Conservation (phyloP, 208 protist species). For the Leishmania aethiopica region DNA sequence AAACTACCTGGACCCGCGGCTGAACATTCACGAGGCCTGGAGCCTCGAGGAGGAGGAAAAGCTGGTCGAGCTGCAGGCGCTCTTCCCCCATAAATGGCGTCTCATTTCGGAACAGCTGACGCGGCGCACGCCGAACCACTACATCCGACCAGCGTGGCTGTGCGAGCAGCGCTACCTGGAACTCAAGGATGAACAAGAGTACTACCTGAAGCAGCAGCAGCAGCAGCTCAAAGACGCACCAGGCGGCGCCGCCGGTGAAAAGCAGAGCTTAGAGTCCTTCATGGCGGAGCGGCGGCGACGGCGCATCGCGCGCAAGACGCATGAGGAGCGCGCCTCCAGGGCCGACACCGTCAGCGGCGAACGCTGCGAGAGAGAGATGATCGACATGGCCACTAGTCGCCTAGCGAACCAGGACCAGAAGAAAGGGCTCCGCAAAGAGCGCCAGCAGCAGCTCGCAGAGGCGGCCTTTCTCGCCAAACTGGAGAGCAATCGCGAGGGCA, state of each 20-base stretch:
- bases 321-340: conserved; percentile 96
- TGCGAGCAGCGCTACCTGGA: conserved; percentile 99
- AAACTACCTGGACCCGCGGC: conserved; percentile 99
- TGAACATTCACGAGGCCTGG: conserved; percentile 99
- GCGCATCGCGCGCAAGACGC: conserved; percentile 71
- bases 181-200: conserved; percentile 93
- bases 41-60: conserved; percentile 99
- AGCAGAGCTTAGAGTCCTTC: conserved; percentile 73
- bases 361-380: conserved; percentile 98
- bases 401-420: conserved; percentile 99
- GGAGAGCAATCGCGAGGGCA: conserved; percentile 97
- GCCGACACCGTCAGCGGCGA: conserved; percentile 98
- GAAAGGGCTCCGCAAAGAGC: conserved; percentile 98
- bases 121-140: conserved; percentile 47
- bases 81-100: conserved; percentile 99
- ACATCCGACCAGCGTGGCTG: conserved; percentile 97
- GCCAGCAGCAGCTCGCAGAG: conserved; percentile 98
- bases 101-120: conserved; percentile 96
- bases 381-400: conserved; percentile 98
- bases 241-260: conserved; percentile 9
- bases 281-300: conserved; percentile 69
- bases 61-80: conserved; percentile 98
- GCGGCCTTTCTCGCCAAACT: conserved; percentile 96
- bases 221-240: conserved; percentile 13
- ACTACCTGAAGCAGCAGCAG: conserved; percentile 57